Evolutionary conservation across 83 land plant species (phyloP).

Genomic region (Diphasiastrum complanatum): DNA sequence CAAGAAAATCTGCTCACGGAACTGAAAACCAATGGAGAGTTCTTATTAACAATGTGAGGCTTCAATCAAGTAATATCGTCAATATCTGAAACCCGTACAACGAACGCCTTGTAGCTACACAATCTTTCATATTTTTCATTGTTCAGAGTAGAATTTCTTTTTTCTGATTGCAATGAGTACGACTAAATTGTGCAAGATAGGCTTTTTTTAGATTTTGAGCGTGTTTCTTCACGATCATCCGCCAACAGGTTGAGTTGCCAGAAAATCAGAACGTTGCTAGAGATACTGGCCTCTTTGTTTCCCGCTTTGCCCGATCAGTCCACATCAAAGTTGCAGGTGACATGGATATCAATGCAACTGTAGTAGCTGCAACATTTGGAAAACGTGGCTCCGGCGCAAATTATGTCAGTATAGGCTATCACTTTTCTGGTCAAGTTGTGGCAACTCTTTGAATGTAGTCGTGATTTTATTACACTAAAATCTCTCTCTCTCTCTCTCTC

Average conservation of each 20-base stretch:
- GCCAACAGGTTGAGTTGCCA: conserved; percentile 21
- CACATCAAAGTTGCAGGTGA: conserved; percentile 9
- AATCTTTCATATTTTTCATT: background rate
- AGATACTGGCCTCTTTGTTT: conserved; percentile 17
- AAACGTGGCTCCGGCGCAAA: conserved; percentile 30
- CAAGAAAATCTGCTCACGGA: conserved; percentile 1
- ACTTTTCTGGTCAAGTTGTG: background rate
- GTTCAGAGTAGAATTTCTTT: too few relatives aligned
- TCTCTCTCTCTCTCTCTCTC: background rate
- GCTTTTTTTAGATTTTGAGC: background rate
- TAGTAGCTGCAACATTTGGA: conserved; percentile 26
- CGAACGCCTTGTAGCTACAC: too few relatives aligned
- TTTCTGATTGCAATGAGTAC: too few relatives aligned
- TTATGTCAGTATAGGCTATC: conserved; percentile 16
- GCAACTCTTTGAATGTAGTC: background rate
- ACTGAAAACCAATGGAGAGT: conserved; percentile 18
- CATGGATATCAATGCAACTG: conserved; percentile 21
- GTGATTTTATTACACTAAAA: too few relatives aligned
- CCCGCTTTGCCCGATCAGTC: background rate
- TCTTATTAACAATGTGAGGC: conserved; percentile 23
- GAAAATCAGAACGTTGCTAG: background rate
- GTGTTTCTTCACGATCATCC: background rate
- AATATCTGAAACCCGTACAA: too few relatives aligned
- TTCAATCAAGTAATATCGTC: background rate
- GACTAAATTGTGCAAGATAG: too few relatives aligned